Conservation (phyloP, 2,329 filamentous ascomycete species). For the Neofusicoccum laricinum region DNA sequence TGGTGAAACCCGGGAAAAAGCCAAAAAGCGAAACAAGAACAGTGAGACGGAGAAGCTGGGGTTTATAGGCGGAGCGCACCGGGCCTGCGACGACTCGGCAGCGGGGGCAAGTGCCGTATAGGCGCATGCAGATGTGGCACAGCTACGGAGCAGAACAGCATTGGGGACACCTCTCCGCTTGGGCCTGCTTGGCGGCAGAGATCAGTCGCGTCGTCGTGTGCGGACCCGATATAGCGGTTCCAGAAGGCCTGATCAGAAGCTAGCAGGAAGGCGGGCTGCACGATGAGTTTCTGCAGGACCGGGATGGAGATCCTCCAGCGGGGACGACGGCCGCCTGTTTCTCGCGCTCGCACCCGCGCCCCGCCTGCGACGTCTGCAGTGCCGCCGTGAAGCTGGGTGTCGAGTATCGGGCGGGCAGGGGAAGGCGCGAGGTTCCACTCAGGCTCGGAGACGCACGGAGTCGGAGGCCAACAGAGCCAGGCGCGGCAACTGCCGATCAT, state of each 20-base stretch:
- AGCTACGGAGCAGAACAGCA: neutral
- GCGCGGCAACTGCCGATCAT: neutral
- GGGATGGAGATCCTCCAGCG: too few species aligned
- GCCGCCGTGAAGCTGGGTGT: too few species aligned
- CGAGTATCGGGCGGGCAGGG: neutral
- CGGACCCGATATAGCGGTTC: neutral
- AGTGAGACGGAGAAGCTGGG: neutral
- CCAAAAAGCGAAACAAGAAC: neutral
- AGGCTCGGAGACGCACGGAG: neutral
- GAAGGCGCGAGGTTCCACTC: neutral
- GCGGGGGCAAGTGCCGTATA: neutral
- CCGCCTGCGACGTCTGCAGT: neutral
- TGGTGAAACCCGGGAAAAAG: neutral
- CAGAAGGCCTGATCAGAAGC: neutral
- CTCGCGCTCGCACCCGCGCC: neutral
- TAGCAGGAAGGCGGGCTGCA: neutral
- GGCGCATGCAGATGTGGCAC: neutral
- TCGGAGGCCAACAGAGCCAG: neutral
- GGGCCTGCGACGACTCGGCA: neutral
- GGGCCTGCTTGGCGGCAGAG: neutral
- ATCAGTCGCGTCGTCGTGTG: neutral
- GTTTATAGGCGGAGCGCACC: neutral
- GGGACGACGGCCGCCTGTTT: neutral
- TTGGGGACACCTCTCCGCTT: neutral
- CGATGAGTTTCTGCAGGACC: neutral